Evolutionary conservation across 1,139 yeast genomes (phyloP).

Genomic region (Diutina ranongensis): DNA sequence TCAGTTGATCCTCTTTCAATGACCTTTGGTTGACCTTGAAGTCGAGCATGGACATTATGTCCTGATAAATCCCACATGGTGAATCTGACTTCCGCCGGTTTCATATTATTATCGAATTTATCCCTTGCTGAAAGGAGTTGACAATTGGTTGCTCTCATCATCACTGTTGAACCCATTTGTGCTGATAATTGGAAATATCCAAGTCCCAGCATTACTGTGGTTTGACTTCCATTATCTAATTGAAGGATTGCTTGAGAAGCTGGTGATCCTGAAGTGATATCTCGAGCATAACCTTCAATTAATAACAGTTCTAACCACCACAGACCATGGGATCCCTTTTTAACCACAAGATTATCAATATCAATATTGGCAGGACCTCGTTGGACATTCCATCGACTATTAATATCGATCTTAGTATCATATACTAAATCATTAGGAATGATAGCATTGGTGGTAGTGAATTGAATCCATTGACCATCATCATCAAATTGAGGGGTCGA

Average conservation of each 20-base stretch:
- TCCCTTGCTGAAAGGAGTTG: slow-evolving; percentile 28
- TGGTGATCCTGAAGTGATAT: slow-evolving; percentile 16
- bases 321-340: slow-evolving; percentile 9
- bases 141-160: slow-evolving; percentile 18
- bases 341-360: slow-evolving; percentile 45
- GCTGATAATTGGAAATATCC: slow-evolving; percentile 72
- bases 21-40: neutral
- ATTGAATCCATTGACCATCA: neutral
- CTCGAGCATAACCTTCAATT: slow-evolving; percentile 63
- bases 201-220: slow-evolving; percentile 57
- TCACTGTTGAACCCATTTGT: slow-evolving; percentile 38
- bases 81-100: neutral
- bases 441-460: neutral
- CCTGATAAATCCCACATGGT: slow-evolving; percentile 1
- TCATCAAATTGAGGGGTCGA: neutral
- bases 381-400: neutral
- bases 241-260: neutral
- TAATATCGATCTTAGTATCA: neutral
- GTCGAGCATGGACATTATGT: neutral
- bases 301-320: slow-evolving; percentile 35
- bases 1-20: neutral
- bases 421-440: neutral
- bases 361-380: slow-evolving; percentile 25
- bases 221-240: slow-evolving; percentile 12
- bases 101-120: slow-evolving; percentile 17